Percentiles rank a stretch among this genome's conserved stretches.
Evolutionary conservation across 192 early-diverging fungal genomes (phyloP).

Genomic region (Fimicolochytrium jonesii): DNA sequence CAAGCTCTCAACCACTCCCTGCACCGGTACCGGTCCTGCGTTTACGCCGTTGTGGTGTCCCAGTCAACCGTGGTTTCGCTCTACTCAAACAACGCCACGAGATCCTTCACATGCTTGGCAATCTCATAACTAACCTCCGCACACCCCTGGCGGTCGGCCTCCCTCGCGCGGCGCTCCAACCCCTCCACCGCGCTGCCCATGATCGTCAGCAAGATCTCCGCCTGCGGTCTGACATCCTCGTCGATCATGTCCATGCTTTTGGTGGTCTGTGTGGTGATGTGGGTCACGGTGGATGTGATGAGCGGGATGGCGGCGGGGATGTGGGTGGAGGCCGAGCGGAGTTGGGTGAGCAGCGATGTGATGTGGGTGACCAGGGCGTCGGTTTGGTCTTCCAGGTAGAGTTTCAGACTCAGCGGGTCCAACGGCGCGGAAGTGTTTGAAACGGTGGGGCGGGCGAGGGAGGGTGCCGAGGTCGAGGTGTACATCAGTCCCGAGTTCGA

Average conservation of each 20-base stretch:
- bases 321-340: not conserved
- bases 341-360: conserved; percentile 15
- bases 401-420: conserved; percentile 10
- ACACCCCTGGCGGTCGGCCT: conserved; percentile 22
- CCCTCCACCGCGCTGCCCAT: conserved; percentile 8
- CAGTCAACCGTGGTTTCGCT: not conserved
- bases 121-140: conserved; percentile 31
- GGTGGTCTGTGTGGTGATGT: conserved; percentile 28
- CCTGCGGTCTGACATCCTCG: conserved; percentile 6
- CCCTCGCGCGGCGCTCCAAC: conserved; percentile 14
- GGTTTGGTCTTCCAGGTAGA: conserved; percentile 34
- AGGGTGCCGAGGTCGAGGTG: too few relatives aligned
- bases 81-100: conserved; percentile 18
- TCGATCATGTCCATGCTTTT: conserved; percentile 18
- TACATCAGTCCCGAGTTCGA: too few relatives aligned
- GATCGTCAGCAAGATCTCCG: conserved; percentile 14
- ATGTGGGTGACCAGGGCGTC: conserved; percentile 36
- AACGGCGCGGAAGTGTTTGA: conserved; percentile 10
- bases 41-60: not conserved
- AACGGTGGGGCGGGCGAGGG: too few relatives aligned
- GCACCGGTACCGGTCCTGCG: not conserved
- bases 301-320: conserved; percentile 6
- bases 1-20: not conserved
- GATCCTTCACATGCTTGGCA: conserved; percentile 38
- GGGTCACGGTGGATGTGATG: conserved; percentile 22